Percentiles rank a stretch among this genome's conserved stretches.
Evolutionary conservation across 2,329 filamentous ascomycete species (phyloP).

Genomic region (Diaporthe sp.): DNA sequence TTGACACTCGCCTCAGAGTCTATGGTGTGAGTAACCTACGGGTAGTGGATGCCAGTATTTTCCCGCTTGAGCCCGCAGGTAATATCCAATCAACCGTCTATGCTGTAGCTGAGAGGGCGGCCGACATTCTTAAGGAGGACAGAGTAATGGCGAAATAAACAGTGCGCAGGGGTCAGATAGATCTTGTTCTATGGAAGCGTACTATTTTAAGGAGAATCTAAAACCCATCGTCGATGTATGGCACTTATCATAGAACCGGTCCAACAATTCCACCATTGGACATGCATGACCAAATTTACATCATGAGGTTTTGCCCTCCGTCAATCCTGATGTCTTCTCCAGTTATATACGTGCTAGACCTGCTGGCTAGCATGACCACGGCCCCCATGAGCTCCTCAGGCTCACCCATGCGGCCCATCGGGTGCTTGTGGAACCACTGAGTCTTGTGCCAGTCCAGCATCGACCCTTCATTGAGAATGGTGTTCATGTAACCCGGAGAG

Average conservation of each 20-base stretch:
- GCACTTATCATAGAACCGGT: background rate
- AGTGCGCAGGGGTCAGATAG: background rate
- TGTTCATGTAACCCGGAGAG: conserved; percentile 83
- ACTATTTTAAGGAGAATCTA: background rate
- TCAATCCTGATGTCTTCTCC: conserved; percentile 76
- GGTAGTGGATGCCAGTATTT: conserved; percentile 47
- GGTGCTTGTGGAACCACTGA: conserved; percentile 71
- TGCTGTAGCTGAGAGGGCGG: conserved; percentile 49
- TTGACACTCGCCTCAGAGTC: conserved; percentile 43
- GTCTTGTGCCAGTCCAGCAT: conserved; percentile 65
- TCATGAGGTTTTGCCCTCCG: conserved; percentile 56
- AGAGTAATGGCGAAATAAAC: background rate
- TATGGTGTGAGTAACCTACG: conserved; percentile 43
- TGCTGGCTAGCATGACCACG: conserved; percentile 71
- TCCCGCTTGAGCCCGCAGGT: conserved; percentile 42
- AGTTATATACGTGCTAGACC: conserved; percentile 76
- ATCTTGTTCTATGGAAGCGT: background rate
- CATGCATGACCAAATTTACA: conserved; percentile 4
- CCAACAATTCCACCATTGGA: too few species aligned
- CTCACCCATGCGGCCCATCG: conserved; percentile 74
- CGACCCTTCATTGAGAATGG: conserved; percentile 76
- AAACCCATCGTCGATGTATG: background rate
- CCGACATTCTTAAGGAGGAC: conserved; percentile 37
- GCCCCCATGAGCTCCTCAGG: conserved; percentile 74
- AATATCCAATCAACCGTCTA: conserved; percentile 52